Evolutionary conservation across 306 rosid genomes (phyloP).

Genomic region (Medicago arabica): DNA sequence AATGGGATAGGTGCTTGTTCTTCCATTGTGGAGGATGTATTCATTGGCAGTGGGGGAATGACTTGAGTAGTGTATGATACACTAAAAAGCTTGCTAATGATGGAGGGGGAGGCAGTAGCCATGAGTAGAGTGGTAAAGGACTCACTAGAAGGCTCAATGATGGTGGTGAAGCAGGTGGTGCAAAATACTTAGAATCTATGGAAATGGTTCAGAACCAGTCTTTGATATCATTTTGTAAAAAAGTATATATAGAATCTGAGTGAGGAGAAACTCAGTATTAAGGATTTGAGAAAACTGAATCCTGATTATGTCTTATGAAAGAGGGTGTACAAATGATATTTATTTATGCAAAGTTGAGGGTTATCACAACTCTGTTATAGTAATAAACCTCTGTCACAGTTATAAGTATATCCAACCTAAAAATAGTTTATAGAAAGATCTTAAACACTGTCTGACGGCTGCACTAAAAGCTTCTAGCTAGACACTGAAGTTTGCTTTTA

Average conservation of each 20-base stretch:
- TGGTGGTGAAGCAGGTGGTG: not conserved
- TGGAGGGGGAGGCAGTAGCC: not conserved
- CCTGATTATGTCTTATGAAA: conserved; percentile 7
- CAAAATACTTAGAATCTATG: not conserved
- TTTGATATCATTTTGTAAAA: not conserved
- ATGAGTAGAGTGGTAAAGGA: not conserved
- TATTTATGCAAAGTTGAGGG: not conserved
- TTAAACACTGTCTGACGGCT: not conserved
- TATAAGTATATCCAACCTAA: not conserved
- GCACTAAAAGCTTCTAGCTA: not conserved
- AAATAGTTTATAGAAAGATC: not conserved
- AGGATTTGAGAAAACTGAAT: conserved; percentile 10
- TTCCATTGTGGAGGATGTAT: not conserved
- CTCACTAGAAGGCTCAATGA: not conserved
- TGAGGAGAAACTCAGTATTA: not conserved
- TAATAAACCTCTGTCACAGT: conserved; percentile 10
- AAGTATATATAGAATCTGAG: not conserved
- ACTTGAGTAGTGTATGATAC: not conserved
- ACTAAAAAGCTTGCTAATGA: not conserved
- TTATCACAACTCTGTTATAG: conserved; percentile 2
- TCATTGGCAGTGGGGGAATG: not conserved
- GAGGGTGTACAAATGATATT: conserved; percentile 4
- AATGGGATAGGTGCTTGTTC: not conserved
- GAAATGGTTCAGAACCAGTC: not conserved
- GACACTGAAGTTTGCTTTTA: not conserved